A percentile compares a stretch with the other conserved stretches of the same genome.
Conservation (phyloP, 208 protist genomes). For the Acanthamoeba lenticulata region DNA sequence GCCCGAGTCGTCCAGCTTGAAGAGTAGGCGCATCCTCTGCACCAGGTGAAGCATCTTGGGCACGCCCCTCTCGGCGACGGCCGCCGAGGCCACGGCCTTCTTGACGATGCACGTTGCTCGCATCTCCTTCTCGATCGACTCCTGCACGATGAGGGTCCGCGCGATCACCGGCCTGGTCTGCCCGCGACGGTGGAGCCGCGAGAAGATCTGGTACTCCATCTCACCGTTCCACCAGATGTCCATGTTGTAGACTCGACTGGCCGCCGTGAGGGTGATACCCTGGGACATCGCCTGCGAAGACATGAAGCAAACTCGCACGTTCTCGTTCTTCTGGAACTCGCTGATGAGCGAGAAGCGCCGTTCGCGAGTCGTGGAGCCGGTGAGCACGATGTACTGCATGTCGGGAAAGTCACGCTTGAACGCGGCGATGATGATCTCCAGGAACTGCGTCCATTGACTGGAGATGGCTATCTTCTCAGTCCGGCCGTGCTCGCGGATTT, state of each 20-base stretch:
- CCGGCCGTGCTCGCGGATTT: not conserved
- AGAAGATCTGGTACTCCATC: not conserved
- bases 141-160: not conserved
- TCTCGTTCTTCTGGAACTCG: not conserved
- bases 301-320: conserved; percentile 77
- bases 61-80: not conserved
- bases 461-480: not conserved
- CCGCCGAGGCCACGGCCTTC: not conserved
- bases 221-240: conserved; percentile 87
- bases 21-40: no score
- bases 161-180: not conserved
- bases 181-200: not conserved
- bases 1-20: no score
- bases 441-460: not conserved
- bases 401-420: not conserved
- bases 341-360: not conserved
- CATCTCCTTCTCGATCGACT: not conserved
- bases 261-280: conserved; percentile 97
- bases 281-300: conserved; percentile 92
- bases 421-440: no score
- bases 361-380: not conserved
- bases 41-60: no score
- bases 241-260: conserved; percentile 93
- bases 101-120: not conserved
- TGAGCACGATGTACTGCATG: not conserved